phyloP scores from a whole-genome alignment of 192 early-diverging fungal species.

The Dissophora globulifera region DNA sequence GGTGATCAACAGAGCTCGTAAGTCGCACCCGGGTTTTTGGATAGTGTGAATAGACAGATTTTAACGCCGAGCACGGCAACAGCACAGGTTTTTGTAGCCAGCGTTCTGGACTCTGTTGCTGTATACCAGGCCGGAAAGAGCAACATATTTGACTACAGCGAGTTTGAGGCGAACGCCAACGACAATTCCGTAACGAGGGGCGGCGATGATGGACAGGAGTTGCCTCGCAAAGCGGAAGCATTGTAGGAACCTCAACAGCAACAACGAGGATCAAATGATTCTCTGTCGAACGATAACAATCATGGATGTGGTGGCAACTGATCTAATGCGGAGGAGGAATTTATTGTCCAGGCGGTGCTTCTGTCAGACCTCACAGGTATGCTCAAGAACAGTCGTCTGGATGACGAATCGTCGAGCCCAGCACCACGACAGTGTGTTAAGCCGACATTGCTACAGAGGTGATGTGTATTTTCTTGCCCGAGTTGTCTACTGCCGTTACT shows the following conservation, averaged over 20 bases:
- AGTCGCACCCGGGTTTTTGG: constrained; percentile 73
- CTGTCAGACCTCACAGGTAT: constrained; percentile 41
- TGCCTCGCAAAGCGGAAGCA: background rate
- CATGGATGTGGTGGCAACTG: too few species aligned
- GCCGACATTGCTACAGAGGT: constrained; percentile 31
- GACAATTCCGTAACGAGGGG: too few species aligned
- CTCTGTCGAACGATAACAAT: too few species aligned
- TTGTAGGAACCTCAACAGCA: background rate
- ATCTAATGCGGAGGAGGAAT: constrained; percentile 27
- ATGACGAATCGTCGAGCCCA: constrained; percentile 29
- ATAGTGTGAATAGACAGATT: constrained; percentile 64
- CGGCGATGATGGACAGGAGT: too few species aligned
- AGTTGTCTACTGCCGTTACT: too few species aligned
- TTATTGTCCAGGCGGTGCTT: constrained; percentile 47
- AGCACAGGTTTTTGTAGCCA: constrained; percentile 10
- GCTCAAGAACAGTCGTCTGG: constrained; percentile 36
- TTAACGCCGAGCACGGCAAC: constrained; percentile 58
- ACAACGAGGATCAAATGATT: background rate
- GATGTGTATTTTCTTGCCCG: background rate
- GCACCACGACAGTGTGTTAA: constrained; percentile 24
- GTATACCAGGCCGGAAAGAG: background rate
- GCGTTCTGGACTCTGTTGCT: background rate
- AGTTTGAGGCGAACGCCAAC: constrained; percentile 32
- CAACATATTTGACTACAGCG: constrained; percentile 37
- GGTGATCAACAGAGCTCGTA: constrained; percentile 55